Evolutionary conservation across 2,329 filamentous ascomycete genomes (phyloP), one percentile per base, ranked within the genome.

Genomic region (Pseudogymnoascus destructans): DNA sequence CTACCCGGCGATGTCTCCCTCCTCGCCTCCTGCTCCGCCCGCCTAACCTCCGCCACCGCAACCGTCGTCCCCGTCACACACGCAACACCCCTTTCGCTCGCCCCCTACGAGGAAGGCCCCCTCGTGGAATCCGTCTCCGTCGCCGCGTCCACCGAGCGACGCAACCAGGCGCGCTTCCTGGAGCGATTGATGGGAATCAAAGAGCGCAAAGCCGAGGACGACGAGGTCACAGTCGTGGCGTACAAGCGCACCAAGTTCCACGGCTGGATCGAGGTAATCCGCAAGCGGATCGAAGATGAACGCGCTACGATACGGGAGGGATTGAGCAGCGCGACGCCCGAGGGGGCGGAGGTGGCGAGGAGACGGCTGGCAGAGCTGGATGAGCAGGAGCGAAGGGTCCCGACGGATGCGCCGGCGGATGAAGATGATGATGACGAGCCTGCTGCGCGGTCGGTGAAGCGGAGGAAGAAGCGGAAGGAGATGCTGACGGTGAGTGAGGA

Each of bases 11-110:
- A 80, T 21, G 82, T 88, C 35, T 86, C 91, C 67, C 74, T 95
- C 3, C 73, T 95, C 3, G 85, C 80, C n/a, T 80, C 83, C 33
- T 85, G 84, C 61, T 80, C 81, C 56, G 79, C 84, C 8, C 83
- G 87, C 59, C 79, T 95, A 60, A 74, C 86, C 49, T 86, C 86
- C 10, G 62, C 70, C 3, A 66, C 69, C 19, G 59, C 46, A 52
- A 35, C 33, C 27, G 11, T 42, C 27, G 57, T 55, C 6, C 42
- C 59, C 17, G 61, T 58, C 15, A 61, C 15, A 8, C 58, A 32
- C 17, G 32, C 30, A 15, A 49, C 25, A 4, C 38, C 57, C 15
- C 33, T 17, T 38, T 33, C 49, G n/a, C 35, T 40, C 23, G 13
- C 15, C 10, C 25, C 52, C 7, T 32, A 54, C 42, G 19, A 36